Base-by-base conservation (phyloP, 306 rosid species). In the Malus asiatica region DNA sequence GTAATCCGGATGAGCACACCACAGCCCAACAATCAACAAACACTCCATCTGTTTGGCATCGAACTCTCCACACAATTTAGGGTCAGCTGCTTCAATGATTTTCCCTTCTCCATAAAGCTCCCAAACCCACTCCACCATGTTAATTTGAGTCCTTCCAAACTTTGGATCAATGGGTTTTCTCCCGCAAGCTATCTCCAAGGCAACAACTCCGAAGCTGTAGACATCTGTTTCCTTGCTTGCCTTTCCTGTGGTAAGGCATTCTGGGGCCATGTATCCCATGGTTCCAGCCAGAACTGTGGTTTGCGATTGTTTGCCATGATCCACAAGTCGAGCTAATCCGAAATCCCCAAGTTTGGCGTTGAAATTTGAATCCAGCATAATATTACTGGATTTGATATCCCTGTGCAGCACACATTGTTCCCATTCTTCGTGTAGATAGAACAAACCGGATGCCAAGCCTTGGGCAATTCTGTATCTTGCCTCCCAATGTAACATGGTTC, bases 111-210 rank as follows among this genome's bases (percentile, higher is more conserved):
- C 83, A 72, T 86, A 86, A 1, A 74, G 80, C 42, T 71, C 55
- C 87, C 85, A 78, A 27, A 78, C 81, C 78, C 81, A 78, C 59
- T 80, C 80, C 62, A 80, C 82, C 19, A 85, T 72, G 23, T 45
- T 40, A 30, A 66, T 30, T 76, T 81, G 83, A 15, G 4, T 51
- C 0, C 0, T 27, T 33, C 14, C 53, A 1, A 35, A 14, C 3
- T 23, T 35, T 5, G 0, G 0, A 14, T 57, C 35, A 3, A 72
- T 58, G 0, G 76, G 23, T 57, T 22, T 72, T 22, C 76, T 57
- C 53, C 67, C 76, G 8, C 76, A 57, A 0, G 53, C 66, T 35
- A 72, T 72, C 5, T 72, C 76, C 38, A 58, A 58, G 2, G 66
- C 76, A n/a, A 58, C 76, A 33, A 72, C 10, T 57, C 76, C 76